A percentile compares a stretch with the other conserved stretches of the same genome.
phyloP scores from a whole-genome alignment of 768 basidiomycete genomes.

The Termitomyces sp. region DNA sequence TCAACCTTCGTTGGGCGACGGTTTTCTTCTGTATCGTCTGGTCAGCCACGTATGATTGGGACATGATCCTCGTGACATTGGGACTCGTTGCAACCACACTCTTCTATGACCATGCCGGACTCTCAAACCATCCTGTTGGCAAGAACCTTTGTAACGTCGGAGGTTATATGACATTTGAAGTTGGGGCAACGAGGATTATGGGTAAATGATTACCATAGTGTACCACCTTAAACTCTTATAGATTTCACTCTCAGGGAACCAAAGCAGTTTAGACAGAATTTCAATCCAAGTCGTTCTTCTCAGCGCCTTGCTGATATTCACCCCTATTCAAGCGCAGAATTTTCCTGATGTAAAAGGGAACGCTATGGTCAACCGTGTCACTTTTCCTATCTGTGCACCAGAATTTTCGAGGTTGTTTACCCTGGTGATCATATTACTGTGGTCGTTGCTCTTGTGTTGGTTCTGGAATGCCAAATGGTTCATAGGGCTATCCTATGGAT shows the following conservation, averaged over 20 bases:
- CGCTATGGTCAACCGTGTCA: constrained; percentile 31
- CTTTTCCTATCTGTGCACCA: constrained; percentile 43
- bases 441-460: constrained; percentile 13
- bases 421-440: constrained; percentile 13
- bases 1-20: constrained; percentile 28
- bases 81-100: constrained; percentile 20
- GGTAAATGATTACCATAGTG: constrained; percentile 2
- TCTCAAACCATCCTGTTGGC: constrained; percentile 21
- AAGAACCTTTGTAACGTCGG: constrained; percentile 28
- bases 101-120: constrained; percentile 26
- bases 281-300: constrained; percentile 10
- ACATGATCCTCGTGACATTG: constrained; percentile 16
- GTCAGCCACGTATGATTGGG: constrained; percentile 17
- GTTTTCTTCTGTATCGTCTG: constrained; percentile 22
- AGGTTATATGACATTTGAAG: constrained; percentile 29
- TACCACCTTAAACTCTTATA: no score
- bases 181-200: constrained; percentile 29
- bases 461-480: constrained; percentile 9
- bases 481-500: neutral
- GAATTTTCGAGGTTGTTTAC: constrained; percentile 24
- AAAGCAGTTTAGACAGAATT: constrained; percentile 4
- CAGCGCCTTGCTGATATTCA: constrained; percentile 31
- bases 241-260: neutral
- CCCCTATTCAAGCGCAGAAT: constrained; percentile 45
- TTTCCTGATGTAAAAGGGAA: constrained; percentile 46